Percentiles rank a stretch among this genome's conserved stretches.
phyloP scores from a whole-genome alignment of 208 protist species.

The Trichomonas gallinae region DNA sequence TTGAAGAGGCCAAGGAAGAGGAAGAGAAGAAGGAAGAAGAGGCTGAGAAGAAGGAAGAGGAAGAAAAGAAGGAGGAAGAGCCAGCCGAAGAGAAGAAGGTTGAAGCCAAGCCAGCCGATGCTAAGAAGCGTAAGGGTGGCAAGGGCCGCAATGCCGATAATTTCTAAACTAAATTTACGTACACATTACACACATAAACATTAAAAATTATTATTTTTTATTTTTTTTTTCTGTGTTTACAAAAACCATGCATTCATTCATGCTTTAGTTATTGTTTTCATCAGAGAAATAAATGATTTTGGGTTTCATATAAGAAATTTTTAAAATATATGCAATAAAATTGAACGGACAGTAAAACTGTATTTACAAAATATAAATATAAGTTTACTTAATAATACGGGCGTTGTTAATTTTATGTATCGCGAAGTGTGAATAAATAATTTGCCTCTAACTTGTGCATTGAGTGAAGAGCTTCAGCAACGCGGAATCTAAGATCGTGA shows the following conservation, averaged over 20 bases:
- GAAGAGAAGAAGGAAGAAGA: not conserved
- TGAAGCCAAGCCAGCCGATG: not conserved
- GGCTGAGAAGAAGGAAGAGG: not conserved
- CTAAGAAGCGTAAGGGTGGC: not conserved
- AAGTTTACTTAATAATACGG: not conserved
- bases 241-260: too few species aligned
- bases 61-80: not conserved
- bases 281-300: too few species aligned
- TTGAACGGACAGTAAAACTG: too few species aligned
- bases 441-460: not conserved
- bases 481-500: not conserved
- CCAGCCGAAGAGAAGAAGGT: not conserved
- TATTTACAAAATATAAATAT: not conserved
- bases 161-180: not conserved
- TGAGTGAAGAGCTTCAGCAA: constrained; percentile 1
- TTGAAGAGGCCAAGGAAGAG: not conserved
- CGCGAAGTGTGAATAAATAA: not conserved
- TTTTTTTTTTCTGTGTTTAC: too few species aligned
- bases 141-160: not conserved
- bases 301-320: too few species aligned
- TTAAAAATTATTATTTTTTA: too few species aligned
- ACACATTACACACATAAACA: too few species aligned
- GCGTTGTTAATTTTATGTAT: not conserved
- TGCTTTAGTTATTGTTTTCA: too few species aligned
- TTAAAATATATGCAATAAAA: too few species aligned